Base-by-base conservation (phyloP, 192 early-diverging fungal genomes). In the Coemansia sp. region DNA sequence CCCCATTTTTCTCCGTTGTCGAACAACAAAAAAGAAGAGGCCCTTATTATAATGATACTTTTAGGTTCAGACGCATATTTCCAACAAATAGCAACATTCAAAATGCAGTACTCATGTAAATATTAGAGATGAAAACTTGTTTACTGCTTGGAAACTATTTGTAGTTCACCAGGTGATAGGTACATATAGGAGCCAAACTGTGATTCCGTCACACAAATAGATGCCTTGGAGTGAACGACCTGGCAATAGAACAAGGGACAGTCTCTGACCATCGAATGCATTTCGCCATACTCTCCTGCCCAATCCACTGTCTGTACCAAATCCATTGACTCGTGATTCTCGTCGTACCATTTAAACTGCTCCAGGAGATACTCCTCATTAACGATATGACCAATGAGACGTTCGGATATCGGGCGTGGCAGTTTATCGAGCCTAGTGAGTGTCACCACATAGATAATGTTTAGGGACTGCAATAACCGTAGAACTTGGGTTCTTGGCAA, bases 211-310 rank as follows among this genome's bases (percentile, higher is more conserved):
- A 73, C 72, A 4, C 57, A 49, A 23, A 50, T 70, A 6, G 74
- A 46, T 13, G 23, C 32, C 6, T 47, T 63, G 17, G 1, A 8
- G 3, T 59, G 72, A 62, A 44, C 71, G 46, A 42, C 65, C 16
- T 74, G 75, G 47, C 70, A 70, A 7, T 63, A 73, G 14, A 85
- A 81, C 13, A 84, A 71, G 7, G 88, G 87, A n/a, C 85, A 87
- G 37, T 88, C 75, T 2, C 88, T 63, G 3, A 88, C 87, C 89
- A 90, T 89, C 2, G 89, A 89, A 57, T 91, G 90, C 53, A 87
- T 90, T 68, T 91, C 90, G 11, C 90, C 90, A 44, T 78, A 83
- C 67, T 91, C 90, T 11, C 90, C 90, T 28, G 82, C 83, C 63
- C 82, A 66, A 53, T 90, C 89, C 8, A 91, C 83, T 9, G 44